Base-by-base conservation (phyloP, 441 rosid genomes). In the Erodium chrysanthum region DNA sequence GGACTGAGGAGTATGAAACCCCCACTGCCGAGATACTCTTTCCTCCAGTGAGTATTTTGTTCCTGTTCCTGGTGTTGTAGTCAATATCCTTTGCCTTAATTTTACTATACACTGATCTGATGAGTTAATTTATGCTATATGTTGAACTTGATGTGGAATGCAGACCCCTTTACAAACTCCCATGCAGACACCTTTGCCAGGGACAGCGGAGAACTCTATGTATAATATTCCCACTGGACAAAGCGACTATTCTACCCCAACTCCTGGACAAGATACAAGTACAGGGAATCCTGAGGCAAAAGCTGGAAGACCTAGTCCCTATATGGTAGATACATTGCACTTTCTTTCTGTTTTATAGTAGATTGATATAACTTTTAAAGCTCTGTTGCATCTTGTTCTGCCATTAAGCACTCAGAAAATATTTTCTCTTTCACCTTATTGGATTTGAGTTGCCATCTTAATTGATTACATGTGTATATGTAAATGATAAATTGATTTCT, bases 81-180 rank as follows among this genome's bases (percentile, higher is more conserved):
- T 58, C 3, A 22, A 9, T 8, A 9, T 21, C 14, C 25, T n/a
- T 11, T 14, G 5, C 50, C 3, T 8, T 22, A 20, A 20, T 7
- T 56, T 56, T 9, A 5, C 11, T 17, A 52, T 52, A 4, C 7
- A 4, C 21, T 15, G 2, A 1, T 17, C 22, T 52, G 59, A 52
- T 52, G 59, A 5, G 59, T 52, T 11, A 1, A 14, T 44, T 44
- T 12, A 12, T 44, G 52, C 52, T 17, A 3, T 27, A 27, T 37
- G 7, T 37, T 9, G 12, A 11, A 7, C 7, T 37, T 27, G 40
- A 61, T 27, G 35, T 67, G 48, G 25, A 7, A 27, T 77, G 74
- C 69, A 94, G 99, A 91, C 98, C 25, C 98, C 97, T 0, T 9
- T 91, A 84, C 98, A 89, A 81, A 94, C 97, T 65, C 99, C 97